A percentile compares a stretch with the other conserved stretches of the same genome.
phyloP scores from a whole-genome alignment of 2,329 filamentous ascomycete genomes.

The Pseudogymnoascus sp. region DNA sequence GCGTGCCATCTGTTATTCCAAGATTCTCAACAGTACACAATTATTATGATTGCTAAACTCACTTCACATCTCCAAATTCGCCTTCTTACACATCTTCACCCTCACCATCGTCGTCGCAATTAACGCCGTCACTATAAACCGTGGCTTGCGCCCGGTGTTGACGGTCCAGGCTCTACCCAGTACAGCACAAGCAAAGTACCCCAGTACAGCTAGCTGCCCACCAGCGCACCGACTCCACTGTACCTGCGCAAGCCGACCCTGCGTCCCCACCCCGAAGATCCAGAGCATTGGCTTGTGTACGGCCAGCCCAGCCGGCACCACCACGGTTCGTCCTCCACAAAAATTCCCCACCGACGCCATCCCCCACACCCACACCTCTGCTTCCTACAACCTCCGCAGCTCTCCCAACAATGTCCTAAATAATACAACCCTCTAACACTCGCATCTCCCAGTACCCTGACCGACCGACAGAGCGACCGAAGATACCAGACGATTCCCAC shows the following conservation, averaged over 20 bases:
- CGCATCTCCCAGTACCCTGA: background rate
- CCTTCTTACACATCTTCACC: background rate
- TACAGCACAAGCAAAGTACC: background rate
- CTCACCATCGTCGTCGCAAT: background rate
- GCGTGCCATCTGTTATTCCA: background rate
- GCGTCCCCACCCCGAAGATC: background rate
- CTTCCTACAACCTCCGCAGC: background rate
- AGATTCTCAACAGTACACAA: background rate
- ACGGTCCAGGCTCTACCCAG: background rate
- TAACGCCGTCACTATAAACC: background rate
- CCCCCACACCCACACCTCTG: background rate
- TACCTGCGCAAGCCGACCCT: background rate
- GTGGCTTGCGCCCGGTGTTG: background rate
- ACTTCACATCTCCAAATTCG: background rate
- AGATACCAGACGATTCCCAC: too few species aligned
- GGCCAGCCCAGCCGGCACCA: background rate
- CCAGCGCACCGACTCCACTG: too few species aligned
- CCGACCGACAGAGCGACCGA: too few species aligned
- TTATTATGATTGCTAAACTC: background rate
- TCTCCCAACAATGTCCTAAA: background rate
- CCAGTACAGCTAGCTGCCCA: background rate
- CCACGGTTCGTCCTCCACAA: background rate
- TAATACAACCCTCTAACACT: background rate
- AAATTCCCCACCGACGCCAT: background rate
- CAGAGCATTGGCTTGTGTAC: background rate